Percentiles rank a stretch among this genome's conserved stretches.
Conservation (phyloP, 148 eudicot species). For the Amaranthus palmeri region DNA sequence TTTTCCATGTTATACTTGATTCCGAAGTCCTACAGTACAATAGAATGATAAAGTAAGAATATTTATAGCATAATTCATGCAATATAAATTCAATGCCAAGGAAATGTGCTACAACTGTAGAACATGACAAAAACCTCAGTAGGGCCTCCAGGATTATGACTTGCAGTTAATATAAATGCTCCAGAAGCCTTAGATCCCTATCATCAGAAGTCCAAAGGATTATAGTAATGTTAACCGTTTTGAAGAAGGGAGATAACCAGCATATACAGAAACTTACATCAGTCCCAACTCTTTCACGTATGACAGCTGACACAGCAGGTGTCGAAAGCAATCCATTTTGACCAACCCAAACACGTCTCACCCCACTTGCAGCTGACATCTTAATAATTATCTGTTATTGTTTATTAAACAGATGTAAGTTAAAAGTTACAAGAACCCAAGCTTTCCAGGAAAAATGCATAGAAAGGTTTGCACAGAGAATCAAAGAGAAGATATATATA, state of each 20-base stretch:
- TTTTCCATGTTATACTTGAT: constrained; percentile 98
- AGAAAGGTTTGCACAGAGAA: not conserved
- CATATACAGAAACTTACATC: constrained; percentile 54
- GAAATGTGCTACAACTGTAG: not conserved
- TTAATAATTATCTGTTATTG: constrained; percentile 72
- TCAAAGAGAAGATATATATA: not conserved
- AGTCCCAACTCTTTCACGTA: constrained; percentile 85
- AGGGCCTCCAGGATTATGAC: constrained; percentile 98
- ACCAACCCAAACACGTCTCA: constrained; percentile 92
- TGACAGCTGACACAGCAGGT: constrained; percentile 97
- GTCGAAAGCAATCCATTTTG: constrained; percentile 87
- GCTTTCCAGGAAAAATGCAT: too few relatives aligned
- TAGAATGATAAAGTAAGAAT: not conserved
- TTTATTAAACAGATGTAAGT: not conserved
- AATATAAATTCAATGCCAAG: not conserved
- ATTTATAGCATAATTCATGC: not conserved
- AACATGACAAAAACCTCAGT: constrained; percentile 52
- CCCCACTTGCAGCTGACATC: constrained; percentile 99
- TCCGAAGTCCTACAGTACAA: constrained; percentile 80
- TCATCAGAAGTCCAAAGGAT: constrained; percentile 4
- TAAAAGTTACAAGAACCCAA: not conserved
- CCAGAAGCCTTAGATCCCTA: constrained; percentile 90
- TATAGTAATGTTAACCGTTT: not conserved
- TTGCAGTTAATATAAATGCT: constrained; percentile 90
- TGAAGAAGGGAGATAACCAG: not conserved